phyloP scores from a whole-genome alignment of 2,329 filamentous ascomycete genomes.

The Chrysoporthe austroafricana region DNA sequence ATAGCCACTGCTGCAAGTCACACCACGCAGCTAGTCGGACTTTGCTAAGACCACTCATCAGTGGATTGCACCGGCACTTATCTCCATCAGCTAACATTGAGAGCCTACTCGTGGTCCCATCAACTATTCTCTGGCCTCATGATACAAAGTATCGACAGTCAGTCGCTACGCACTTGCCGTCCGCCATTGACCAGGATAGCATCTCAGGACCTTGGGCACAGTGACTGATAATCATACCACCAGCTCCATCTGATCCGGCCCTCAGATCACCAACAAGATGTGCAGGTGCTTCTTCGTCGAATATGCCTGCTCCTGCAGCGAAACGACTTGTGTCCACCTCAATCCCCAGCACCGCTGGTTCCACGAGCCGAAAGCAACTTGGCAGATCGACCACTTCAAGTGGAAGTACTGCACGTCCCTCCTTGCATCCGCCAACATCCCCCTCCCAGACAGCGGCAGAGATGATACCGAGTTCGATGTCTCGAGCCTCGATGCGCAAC shows the following conservation, averaged over 20 bases:
- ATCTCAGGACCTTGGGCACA: neutral
- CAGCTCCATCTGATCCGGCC: neutral
- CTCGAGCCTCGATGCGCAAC: neutral
- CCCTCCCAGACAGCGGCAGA: no score
- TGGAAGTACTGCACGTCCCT: constrained; percentile 19
- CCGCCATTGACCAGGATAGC: neutral
- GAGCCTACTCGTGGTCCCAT: neutral
- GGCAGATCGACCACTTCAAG: constrained; percentile 10
- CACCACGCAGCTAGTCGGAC: neutral
- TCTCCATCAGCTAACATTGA: neutral
- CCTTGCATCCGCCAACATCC: neutral
- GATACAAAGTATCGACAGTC: neutral
- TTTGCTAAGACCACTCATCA: neutral
- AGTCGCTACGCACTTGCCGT: neutral
- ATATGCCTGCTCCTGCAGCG: constrained; percentile 11
- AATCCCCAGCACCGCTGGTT: neutral
- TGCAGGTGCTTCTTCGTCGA: constrained; percentile 21
- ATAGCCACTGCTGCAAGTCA: neutral
- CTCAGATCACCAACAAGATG: constrained; percentile 12
- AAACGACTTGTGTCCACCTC: constrained; percentile 12
- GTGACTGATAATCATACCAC: neutral
- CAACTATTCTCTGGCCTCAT: no score
- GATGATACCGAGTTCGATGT: neutral
- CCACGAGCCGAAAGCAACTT: constrained; percentile 11
- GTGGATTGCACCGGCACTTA: neutral